Conservation (phyloP, 1,284 basidiomycete genomes). For the Puccinia polysora region DNA sequence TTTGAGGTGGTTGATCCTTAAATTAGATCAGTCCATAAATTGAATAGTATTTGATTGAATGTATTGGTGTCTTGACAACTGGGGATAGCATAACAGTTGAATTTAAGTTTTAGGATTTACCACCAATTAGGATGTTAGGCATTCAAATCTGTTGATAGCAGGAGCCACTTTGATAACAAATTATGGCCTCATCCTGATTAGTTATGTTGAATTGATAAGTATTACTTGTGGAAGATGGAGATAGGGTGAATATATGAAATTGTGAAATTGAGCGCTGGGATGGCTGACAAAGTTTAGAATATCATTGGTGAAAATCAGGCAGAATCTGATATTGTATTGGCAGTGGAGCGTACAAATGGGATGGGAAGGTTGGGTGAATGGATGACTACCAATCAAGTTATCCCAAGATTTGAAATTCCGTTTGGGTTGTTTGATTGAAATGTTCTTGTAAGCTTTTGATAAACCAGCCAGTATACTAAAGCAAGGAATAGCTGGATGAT, state of each 20-base stretch:
- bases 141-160: background rate
- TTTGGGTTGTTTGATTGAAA: slow-evolving; percentile 1
- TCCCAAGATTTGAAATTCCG: background rate
- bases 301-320: background rate
- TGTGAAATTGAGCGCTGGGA: background rate
- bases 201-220: background rate
- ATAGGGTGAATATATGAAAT: slow-evolving; percentile 8
- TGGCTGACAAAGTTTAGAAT: background rate
- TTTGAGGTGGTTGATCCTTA: background rate
- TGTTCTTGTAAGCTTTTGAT: slow-evolving; percentile 1
- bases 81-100: background rate
- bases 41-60: slow-evolving; percentile 13
- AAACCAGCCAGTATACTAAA: slow-evolving; percentile 2
- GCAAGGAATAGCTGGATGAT: too few relatives aligned
- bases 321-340: background rate
- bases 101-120: background rate
- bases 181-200: background rate
- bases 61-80: slow-evolving; percentile 5
- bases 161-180: slow-evolving; percentile 6
- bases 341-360: background rate
- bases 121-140: slow-evolving; percentile 4
- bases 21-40: background rate
- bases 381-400: background rate
- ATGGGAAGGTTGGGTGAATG: background rate
- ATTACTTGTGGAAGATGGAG: background rate